phyloP scores from a whole-genome alignment of 345 rosid genomes.

The Ailanthus altissimus region DNA sequence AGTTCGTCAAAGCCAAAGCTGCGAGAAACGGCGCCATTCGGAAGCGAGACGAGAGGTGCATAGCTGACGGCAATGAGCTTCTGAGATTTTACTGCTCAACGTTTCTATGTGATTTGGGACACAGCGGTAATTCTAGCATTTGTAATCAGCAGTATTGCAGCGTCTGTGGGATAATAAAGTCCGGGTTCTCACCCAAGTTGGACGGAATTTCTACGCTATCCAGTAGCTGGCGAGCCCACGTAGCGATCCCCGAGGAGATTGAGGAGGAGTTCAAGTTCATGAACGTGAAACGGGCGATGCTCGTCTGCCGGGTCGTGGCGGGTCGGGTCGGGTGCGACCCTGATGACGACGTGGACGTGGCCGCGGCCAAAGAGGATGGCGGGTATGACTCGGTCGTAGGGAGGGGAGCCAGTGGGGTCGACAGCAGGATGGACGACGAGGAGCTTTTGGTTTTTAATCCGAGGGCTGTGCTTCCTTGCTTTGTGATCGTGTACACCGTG shows the following conservation, averaged over 20 bases:
- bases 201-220: conserved; percentile 84
- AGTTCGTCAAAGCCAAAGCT: conserved; percentile 72
- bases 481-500: conserved; percentile 74
- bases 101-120: conserved; percentile 77
- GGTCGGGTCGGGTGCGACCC: conserved; percentile 77
- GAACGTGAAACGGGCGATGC: conserved; percentile 92
- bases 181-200: conserved; percentile 85
- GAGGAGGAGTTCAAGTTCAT: conserved; percentile 89
- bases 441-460: conserved; percentile 92
- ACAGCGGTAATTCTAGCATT: conserved; percentile 46
- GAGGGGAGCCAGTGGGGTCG: conserved; percentile 50
- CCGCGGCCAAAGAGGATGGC: conserved; percentile 57
- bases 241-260: conserved; percentile 71
- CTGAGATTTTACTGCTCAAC: conserved; percentile 88
- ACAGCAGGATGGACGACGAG: conserved; percentile 63
- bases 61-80: conserved; percentile 97
- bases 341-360: conserved; percentile 40
- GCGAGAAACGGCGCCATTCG: conserved; percentile 41
- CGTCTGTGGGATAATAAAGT: conserved; percentile 75
- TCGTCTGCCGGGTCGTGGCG: conserved; percentile 84
- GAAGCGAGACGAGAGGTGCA: conserved; percentile 75
- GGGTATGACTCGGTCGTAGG: conserved; percentile 76
- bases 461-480: conserved; percentile 98
- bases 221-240: conserved; percentile 83
- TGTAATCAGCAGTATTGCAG: conserved; percentile 83